Evolutionary conservation across 768 basidiomycete genomes (phyloP).

Genomic region (Psilocybe cyanescens): DNA sequence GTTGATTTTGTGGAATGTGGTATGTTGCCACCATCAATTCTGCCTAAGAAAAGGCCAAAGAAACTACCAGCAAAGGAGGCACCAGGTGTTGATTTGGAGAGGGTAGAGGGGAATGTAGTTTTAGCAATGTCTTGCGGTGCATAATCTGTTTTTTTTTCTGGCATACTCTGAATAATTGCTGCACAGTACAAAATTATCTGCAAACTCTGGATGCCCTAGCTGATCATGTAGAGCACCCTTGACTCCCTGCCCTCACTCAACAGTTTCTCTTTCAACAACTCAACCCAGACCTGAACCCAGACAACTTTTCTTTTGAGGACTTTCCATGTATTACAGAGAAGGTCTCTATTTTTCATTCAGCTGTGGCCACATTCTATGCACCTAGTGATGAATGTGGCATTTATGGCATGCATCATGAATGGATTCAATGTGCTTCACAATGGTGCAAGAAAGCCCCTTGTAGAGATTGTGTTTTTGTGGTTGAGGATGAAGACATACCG

Average conservation of each 20-base stretch:
- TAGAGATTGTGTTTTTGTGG: slow-evolving; percentile 32
- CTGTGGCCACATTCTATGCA: slow-evolving; percentile 30
- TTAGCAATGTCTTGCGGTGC: too few species aligned
- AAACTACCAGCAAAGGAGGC: not conserved
- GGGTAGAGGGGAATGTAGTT: too few species aligned
- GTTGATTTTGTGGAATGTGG: slow-evolving; percentile 21
- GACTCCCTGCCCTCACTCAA: not conserved
- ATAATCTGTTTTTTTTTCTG: too few species aligned
- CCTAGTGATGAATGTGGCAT: slow-evolving; percentile 36
- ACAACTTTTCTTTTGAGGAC: slow-evolving; percentile 22
- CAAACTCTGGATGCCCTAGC: too few species aligned
- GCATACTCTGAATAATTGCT: too few species aligned
- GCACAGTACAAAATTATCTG: too few species aligned
- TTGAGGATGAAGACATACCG: slow-evolving; percentile 11
- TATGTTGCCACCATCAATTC: slow-evolving; percentile 23
- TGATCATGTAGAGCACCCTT: too few species aligned
- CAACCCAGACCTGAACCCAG: not conserved
- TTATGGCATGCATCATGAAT: slow-evolving; percentile 26
- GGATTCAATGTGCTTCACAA: slow-evolving; percentile 25
- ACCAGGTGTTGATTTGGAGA: too few species aligned
- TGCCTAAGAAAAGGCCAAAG: not conserved
- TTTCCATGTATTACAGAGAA: slow-evolving; percentile 11
- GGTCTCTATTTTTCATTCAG: slow-evolving; percentile 29
- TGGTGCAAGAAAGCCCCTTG: slow-evolving; percentile 29
- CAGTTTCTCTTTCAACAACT: not conserved